Conservation (phyloP, 495 filamentous ascomycete genomes). For the Podospora pseudoanserina region DNA sequence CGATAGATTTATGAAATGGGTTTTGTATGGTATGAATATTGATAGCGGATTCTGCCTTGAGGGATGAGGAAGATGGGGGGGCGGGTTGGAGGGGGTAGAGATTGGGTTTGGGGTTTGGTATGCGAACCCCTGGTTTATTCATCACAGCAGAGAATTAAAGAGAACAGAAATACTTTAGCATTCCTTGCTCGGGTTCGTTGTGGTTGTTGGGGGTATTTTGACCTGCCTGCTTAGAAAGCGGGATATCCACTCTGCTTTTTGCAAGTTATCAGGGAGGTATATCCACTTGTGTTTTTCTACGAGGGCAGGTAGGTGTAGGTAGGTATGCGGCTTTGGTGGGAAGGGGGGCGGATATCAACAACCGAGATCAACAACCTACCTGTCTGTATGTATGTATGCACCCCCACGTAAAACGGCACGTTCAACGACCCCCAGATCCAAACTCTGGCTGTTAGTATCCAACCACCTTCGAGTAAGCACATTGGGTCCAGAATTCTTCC, state of each 20-base stretch:
- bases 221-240: background rate
- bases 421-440: too few relatives aligned
- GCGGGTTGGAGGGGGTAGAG: background rate
- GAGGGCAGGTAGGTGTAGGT: too few relatives aligned
- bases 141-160: background rate
- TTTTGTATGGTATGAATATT: background rate
- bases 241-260: too few relatives aligned
- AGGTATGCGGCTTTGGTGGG: too few relatives aligned
- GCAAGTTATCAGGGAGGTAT: too few relatives aligned
- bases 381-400: background rate
- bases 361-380: background rate
- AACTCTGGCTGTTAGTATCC: too few relatives aligned
- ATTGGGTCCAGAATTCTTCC: too few relatives aligned
- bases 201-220: too few relatives aligned
- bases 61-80: background rate
- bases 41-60: background rate
- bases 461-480: too few relatives aligned
- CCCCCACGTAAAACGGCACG: background rate
- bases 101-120: background rate
- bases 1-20: background rate
- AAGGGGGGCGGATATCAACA: background rate
- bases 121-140: background rate
- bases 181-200: background rate
- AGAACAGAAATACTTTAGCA: background rate
- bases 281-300: too few relatives aligned